phyloP scores from a whole-genome alignment of 805 yeast genomes.

The Naumovozyma castellii region DNA sequence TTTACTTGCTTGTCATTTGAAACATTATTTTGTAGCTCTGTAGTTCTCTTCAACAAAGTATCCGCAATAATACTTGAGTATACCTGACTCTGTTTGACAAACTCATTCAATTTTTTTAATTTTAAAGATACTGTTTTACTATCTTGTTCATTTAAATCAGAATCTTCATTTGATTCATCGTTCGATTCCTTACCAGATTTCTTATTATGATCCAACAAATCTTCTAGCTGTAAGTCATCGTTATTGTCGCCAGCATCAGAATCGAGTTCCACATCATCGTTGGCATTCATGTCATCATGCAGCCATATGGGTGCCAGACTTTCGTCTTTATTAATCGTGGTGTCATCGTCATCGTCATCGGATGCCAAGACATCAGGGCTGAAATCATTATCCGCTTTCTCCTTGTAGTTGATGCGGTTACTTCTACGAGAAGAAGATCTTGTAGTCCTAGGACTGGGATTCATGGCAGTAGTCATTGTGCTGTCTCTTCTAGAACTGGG shows the following conservation, averaged over 20 bases:
- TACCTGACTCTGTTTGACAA: conserved; percentile 81
- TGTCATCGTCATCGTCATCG: conserved; percentile 8
- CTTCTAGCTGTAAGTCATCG: conserved; percentile 10
- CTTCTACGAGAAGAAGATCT: conserved; percentile 1
- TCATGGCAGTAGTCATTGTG: neutral
- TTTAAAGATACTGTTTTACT: conserved; percentile 45
- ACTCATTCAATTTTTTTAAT: conserved; percentile 53
- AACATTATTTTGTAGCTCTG: conserved; percentile 34
- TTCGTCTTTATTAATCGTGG: conserved; percentile 1
- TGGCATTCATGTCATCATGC: conserved; percentile 10
- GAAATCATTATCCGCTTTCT: conserved; percentile 25
- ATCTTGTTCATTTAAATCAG: conserved; percentile 27
- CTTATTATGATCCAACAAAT: conserved; percentile 6
- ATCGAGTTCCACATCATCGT: conserved; percentile 17
- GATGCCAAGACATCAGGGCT: conserved; percentile 14
- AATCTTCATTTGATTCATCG: conserved; percentile 7
- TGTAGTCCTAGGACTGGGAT: conserved; percentile 1
- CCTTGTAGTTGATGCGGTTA: conserved; percentile 13
- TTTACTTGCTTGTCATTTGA: conserved; percentile 6
- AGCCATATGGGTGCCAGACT: conserved; percentile 20
- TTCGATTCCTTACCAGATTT: conserved; percentile 5
- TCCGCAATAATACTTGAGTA: conserved; percentile 82
- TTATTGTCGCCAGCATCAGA: conserved; percentile 14
- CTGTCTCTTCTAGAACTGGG: too few species aligned
- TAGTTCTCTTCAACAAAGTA: conserved; percentile 42